Conservation (phyloP, 148 eudicot genomes). For the Rhododendron simsii region DNA sequence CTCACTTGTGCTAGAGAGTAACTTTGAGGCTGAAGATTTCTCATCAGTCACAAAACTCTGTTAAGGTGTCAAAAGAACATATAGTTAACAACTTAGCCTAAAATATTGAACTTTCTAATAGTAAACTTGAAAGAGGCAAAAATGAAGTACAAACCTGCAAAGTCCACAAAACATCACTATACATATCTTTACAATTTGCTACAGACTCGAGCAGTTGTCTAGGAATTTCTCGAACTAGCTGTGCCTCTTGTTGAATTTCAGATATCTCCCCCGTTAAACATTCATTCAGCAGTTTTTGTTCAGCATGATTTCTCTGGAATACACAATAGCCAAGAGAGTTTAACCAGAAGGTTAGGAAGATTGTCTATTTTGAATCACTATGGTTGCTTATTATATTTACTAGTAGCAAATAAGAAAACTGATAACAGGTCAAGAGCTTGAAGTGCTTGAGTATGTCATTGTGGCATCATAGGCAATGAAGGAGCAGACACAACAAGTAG, state of each 20-base stretch:
- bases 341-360: not conserved
- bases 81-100: not conserved
- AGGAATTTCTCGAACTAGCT: conserved; percentile 48
- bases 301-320: conserved; percentile 51
- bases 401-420: not conserved
- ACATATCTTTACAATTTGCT: conserved; percentile 50
- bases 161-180: conserved; percentile 52
- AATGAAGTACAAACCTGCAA: conserved; percentile 36
- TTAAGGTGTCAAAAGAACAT: conserved; percentile 9
- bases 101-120: not conserved
- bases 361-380: not conserved
- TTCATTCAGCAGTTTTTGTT: conserved; percentile 48
- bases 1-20: conserved; percentile 58
- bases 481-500: not conserved
- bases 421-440: not conserved
- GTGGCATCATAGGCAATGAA: not conserved
- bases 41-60: conserved; percentile 66
- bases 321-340: not conserved
- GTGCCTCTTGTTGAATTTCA: conserved; percentile 63
- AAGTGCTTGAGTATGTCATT: not conserved
- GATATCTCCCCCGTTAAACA: conserved; percentile 43
- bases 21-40: conserved; percentile 50
- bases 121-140: not conserved
- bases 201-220: conserved; percentile 53
- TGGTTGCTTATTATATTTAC: not conserved